phyloP scores from a whole-genome alignment of 345 rosid species.

The Balakata baccata region DNA sequence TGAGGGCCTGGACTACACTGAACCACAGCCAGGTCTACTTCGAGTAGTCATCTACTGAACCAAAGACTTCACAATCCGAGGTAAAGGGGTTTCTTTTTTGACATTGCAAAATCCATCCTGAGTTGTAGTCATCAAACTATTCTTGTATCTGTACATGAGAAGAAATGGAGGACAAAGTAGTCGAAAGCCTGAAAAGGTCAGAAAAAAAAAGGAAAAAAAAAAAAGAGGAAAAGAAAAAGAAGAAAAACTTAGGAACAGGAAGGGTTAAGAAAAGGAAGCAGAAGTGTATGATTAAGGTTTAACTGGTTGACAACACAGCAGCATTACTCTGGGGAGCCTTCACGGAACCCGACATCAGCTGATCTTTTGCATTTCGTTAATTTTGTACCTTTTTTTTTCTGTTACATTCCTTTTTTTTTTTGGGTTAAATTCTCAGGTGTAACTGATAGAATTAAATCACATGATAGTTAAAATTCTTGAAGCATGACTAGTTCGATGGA shows the following conservation, averaged over 20 bases:
- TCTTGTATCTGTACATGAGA: conserved; percentile 61
- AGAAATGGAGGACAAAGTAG: conserved; percentile 46
- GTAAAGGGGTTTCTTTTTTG: conserved; percentile 43
- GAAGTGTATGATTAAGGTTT: conserved; percentile 42
- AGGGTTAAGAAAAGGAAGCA: conserved; percentile 24
- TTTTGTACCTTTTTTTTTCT: conserved; percentile 46
- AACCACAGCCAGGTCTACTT: conserved; percentile 94
- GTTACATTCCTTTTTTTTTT: conserved; percentile 25
- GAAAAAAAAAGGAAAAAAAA: neutral
- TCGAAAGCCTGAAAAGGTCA: conserved; percentile 23
- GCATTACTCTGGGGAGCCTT: conserved; percentile 43
- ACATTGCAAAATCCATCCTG: conserved; percentile 28
- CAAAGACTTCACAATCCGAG: conserved; percentile 25
- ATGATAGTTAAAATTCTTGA: conserved; percentile 40
- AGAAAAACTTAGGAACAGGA: conserved; percentile 17
- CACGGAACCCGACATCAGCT: conserved; percentile 26
- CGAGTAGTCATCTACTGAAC: conserved; percentile 76
- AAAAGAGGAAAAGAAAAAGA: neutral
- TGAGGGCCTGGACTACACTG: conserved; percentile 78
- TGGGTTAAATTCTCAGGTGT: conserved; percentile 39
- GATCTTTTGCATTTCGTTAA: conserved; percentile 38
- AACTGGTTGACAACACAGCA: conserved; percentile 34
- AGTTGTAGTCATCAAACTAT: conserved; percentile 32
- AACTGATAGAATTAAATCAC: conserved; percentile 57
- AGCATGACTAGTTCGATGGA: neutral